Evolutionary conservation across 495 filamentous ascomycete genomes (phyloP).

Genomic region (Penicillium turbatum): DNA sequence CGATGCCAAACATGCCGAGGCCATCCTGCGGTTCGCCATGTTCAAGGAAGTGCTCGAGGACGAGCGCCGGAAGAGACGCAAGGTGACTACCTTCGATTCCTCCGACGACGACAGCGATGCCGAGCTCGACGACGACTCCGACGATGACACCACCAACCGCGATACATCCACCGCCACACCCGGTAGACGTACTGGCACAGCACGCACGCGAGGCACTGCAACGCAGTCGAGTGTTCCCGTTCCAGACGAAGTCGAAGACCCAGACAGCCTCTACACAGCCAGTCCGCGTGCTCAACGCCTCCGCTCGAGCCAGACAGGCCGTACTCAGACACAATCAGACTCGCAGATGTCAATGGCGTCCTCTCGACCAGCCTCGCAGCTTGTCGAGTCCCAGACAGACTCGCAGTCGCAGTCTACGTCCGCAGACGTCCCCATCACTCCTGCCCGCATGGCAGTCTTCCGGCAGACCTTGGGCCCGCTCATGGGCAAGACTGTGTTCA

Average conservation of each 20-base stretch:
- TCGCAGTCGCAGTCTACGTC: slow-evolving; percentile 47
- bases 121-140: slow-evolving; percentile 39
- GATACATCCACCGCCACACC: slow-evolving; percentile 36
- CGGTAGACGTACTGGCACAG: slow-evolving; percentile 16
- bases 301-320: slow-evolving; percentile 38
- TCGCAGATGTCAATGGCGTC: slow-evolving; percentile 66
- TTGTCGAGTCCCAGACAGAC: slow-evolving; percentile 54
- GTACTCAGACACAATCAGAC: slow-evolving; percentile 38
- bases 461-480: slow-evolving; percentile 72
- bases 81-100: slow-evolving; percentile 47
- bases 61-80: slow-evolving; percentile 70
- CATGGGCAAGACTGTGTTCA: slow-evolving; percentile 73
- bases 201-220: slow-evolving; percentile 46
- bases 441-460: slow-evolving; percentile 67
- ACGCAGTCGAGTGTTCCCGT: slow-evolving; percentile 33
- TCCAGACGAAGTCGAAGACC: slow-evolving; percentile 30
- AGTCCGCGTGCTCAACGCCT: slow-evolving; percentile 51
- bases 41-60: slow-evolving; percentile 97
- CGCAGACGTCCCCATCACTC: slow-evolving; percentile 48
- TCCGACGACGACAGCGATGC: slow-evolving; percentile 40
- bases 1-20: slow-evolving; percentile 84
- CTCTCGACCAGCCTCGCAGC: slow-evolving; percentile 63
- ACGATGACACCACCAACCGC: slow-evolving; percentile 29
- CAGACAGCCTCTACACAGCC: slow-evolving; percentile 52
- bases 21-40: slow-evolving; percentile 88